Conservation (phyloP, 139 green algal genomes). For the Chlorella sorokiniana region DNA sequence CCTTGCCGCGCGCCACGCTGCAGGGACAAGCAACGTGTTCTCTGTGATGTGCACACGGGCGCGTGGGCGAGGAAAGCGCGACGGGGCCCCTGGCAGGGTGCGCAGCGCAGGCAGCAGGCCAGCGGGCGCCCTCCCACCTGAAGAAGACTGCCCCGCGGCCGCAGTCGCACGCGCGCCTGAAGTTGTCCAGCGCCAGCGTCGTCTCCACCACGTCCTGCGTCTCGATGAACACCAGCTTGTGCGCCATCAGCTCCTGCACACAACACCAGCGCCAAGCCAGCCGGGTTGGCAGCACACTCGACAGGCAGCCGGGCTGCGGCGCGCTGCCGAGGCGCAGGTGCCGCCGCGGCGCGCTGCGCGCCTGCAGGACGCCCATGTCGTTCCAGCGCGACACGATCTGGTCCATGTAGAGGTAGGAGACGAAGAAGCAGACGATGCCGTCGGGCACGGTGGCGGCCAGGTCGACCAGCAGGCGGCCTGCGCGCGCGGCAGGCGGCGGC, state of each 20-base stretch:
- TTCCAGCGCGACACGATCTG: constrained; percentile 92
- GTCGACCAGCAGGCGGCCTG: constrained; percentile 87
- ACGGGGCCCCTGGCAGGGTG: no score
- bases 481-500: no score
- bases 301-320: not conserved
- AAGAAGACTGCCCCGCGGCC: constrained; percentile 96
- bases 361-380: constrained; percentile 90
- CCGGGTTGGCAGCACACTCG: not conserved
- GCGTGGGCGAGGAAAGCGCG: no score
- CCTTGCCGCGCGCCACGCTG: constrained; percentile 66
- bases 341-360: not conserved
- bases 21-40: no score
- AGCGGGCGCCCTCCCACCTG: constrained; percentile 30
- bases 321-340: not conserved
- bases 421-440: constrained; percentile 97
- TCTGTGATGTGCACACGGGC: no score
- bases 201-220: constrained; percentile 98
- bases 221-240: constrained; percentile 99
- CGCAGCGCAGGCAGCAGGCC: not conserved
- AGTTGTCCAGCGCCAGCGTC: constrained; percentile 98
- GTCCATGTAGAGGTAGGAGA: constrained; percentile 99
- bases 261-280: not conserved
- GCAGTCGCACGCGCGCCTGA: constrained; percentile 94
- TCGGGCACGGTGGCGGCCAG: constrained; percentile 89
- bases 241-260: constrained; percentile 83